Evolutionary conservation across 148 eudicot species (phyloP).

Genomic region (Pouteria glomerata): DNA sequence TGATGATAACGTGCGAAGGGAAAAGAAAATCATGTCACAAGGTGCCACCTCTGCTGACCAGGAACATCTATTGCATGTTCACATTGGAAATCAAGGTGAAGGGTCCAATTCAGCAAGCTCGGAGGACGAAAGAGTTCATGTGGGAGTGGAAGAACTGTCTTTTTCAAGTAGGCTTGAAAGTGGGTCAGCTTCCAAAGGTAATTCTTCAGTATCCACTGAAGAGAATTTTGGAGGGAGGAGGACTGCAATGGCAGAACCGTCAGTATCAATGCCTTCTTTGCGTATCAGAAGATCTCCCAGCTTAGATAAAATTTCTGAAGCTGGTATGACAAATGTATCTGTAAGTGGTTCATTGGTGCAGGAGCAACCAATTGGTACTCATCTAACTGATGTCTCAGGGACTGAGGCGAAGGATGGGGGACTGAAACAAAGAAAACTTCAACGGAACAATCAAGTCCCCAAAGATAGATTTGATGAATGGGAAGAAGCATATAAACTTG

Average conservation of each 20-base stretch:
- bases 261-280: constrained; percentile 25
- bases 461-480: constrained; percentile 71
- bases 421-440: constrained; percentile 47
- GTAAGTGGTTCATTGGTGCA: constrained; percentile 31
- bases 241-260: constrained; percentile 14
- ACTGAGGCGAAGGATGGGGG: constrained; percentile 33
- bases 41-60: constrained; percentile 25
- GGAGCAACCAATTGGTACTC: constrained; percentile 20
- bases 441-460: constrained; percentile 45
- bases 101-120: constrained; percentile 21
- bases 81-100: constrained; percentile 23
- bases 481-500: constrained; percentile 75
- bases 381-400: constrained; percentile 15
- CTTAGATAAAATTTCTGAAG: constrained; percentile 28
- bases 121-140: constrained; percentile 24
- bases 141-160: constrained; percentile 20
- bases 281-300: constrained; percentile 36
- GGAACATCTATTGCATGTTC: constrained; percentile 11
- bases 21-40: constrained; percentile 22
- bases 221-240: constrained; percentile 23
- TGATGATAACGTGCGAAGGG: constrained; percentile 25
- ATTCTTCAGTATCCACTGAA: constrained; percentile 22
- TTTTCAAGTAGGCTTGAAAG: constrained; percentile 27
- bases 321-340: constrained; percentile 28
- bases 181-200: constrained; percentile 23